phyloP scores from a whole-genome alignment of 805 yeast genomes.

The Saccharomycopsis schoenii region DNA sequence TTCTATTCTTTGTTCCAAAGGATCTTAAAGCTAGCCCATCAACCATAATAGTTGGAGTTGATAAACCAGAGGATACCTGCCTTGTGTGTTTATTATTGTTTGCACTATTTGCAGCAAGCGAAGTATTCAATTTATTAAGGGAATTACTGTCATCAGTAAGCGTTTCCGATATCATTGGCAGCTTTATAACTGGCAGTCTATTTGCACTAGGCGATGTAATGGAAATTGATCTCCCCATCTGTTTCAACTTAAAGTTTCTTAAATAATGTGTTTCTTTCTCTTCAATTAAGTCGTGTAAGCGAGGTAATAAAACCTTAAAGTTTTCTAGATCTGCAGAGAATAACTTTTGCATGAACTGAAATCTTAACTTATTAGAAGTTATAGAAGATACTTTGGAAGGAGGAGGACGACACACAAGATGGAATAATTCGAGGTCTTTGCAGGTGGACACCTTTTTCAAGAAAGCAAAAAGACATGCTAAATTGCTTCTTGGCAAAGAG shows the following conservation, averaged over 20 bases:
- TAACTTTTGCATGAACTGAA: not conserved
- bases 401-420: not conserved
- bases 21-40: conserved; percentile 18
- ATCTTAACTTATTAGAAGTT: not conserved
- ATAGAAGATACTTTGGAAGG: not conserved
- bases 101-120: not conserved
- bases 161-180: not conserved
- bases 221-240: conserved; percentile 2
- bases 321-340: not conserved
- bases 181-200: not conserved
- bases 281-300: not conserved
- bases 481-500: conserved; percentile 25
- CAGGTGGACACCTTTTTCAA: conserved; percentile 13
- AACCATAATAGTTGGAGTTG: conserved; percentile 17
- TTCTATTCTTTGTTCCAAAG: conserved; percentile 16
- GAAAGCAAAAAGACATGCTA: conserved; percentile 21
- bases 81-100: not conserved
- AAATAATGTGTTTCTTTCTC: not conserved
- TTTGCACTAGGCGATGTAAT: not conserved
- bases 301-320: not conserved
- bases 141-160: not conserved
- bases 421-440: not conserved
- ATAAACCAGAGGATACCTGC: not conserved
- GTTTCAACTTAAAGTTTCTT: not conserved
- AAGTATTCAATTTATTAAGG: not conserved